phyloP scores from a whole-genome alignment of 495 filamentous ascomycete species.

The Aspergillus bertholletiae region DNA sequence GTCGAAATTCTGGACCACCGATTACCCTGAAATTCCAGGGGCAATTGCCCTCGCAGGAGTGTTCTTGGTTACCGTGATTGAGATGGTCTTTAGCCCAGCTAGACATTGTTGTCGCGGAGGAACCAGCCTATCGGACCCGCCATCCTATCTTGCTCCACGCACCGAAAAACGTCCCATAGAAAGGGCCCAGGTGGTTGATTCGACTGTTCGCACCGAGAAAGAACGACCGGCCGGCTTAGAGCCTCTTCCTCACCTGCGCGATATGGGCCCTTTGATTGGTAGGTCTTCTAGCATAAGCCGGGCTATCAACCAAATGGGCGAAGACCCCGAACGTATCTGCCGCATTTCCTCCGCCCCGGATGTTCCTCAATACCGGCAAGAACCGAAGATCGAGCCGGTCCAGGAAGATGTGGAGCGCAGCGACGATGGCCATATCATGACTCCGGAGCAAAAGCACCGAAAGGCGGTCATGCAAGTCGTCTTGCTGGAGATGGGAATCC shows the following conservation, averaged over 20 bases:
- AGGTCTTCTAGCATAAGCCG: conserved; percentile 29
- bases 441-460: conserved; percentile 24
- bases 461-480: conserved; percentile 58
- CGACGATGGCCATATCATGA: conserved; percentile 7
- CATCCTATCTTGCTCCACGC: not conserved
- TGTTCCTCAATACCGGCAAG: conserved; percentile 2
- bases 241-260: conserved; percentile 22
- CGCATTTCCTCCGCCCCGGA: conserved; percentile 27
- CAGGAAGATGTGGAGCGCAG: conserved; percentile 20
- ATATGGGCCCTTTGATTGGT: conserved; percentile 28
- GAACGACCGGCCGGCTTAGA: conserved; percentile 3
- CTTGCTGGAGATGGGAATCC: conserved; percentile 73
- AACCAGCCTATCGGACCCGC: not conserved
- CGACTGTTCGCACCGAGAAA: not conserved
- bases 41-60: conserved; percentile 65
- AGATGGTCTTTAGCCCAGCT: conserved; percentile 59
- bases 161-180: not conserved
- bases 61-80: conserved; percentile 62
- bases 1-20: conserved; percentile 60
- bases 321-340: conserved; percentile 21
- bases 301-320: conserved; percentile 26
- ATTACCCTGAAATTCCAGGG: conserved; percentile 67
- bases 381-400: conserved; percentile 11
- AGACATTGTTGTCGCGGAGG: conserved; percentile 25
- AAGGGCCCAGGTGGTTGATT: not conserved